A percentile compares a stretch with the other conserved stretches of the same genome.
These are phyloP conservation scores for Colletotrichum ledebouriae DNA, from an alignment of 2,329 filamentous ascomycete genomes.

Conservation along the genomic window DNA sequence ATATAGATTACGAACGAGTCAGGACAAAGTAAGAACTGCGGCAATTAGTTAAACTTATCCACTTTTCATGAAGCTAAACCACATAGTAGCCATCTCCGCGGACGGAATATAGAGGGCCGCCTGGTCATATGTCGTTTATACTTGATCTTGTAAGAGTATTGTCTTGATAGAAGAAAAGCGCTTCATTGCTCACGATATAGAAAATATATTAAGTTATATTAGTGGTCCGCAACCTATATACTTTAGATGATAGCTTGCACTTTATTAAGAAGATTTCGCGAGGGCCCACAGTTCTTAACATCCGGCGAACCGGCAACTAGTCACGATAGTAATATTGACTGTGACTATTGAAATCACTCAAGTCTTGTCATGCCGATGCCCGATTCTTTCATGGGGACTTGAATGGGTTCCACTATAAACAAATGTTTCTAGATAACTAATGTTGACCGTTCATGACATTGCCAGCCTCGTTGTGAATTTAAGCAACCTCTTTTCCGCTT, in stretches of 20 bases:
- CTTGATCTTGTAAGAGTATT: not conserved
- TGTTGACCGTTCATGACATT: not conserved
- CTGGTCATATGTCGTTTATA: not conserved
- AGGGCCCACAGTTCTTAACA: not conserved
- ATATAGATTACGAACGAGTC: slow-evolving; percentile 13
- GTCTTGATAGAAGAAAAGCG: not conserved
- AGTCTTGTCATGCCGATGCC: not conserved
- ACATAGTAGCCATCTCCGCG: not conserved
- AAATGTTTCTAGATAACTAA: not conserved
- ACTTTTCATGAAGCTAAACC: not conserved
- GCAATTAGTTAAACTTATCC: not conserved
- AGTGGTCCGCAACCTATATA: not conserved
- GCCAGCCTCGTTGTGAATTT: not conserved
- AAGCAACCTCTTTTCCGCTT: not conserved
- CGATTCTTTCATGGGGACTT: not conserved
- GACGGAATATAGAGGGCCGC: not conserved
- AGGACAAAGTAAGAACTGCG: not conserved
- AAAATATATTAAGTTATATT: not conserved
- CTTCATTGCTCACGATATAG: not conserved
- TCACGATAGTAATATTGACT: not conserved
- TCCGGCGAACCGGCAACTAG: not conserved
- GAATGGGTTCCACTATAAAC: not conserved
- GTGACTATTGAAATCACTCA: not conserved
- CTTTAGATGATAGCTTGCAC: slow-evolving; percentile 6
- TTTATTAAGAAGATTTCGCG: not conserved